Conservation (phyloP, 495 filamentous ascomycete species). For the Venustampulla echinocandica region DNA sequence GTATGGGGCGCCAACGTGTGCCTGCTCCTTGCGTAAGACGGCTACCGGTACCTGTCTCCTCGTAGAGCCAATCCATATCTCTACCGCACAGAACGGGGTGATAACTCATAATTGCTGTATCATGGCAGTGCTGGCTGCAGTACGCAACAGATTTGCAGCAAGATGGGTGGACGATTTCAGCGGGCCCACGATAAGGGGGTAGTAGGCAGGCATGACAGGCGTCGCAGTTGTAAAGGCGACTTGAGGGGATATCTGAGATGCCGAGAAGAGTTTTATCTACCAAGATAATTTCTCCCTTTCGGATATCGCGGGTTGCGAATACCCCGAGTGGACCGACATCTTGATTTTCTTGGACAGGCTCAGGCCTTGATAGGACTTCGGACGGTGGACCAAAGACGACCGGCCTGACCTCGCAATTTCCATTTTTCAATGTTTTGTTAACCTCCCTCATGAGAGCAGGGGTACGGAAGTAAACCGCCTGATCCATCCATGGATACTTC, state of each 20-base stretch:
- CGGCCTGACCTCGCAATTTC: slow-evolving; percentile 4
- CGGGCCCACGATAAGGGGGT: slow-evolving; percentile 1
- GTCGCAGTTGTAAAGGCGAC: slow-evolving; percentile 8
- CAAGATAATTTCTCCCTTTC: slow-evolving; percentile 12
- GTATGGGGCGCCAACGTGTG: slow-evolving; percentile 8
- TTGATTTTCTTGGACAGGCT: background rate
- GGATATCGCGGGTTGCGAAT: slow-evolving; percentile 16
- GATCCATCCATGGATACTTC: slow-evolving; percentile 13
- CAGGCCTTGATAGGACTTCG: background rate
- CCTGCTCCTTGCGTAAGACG: background rate
- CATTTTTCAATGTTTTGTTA: slow-evolving; percentile 1
- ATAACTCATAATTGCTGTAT: slow-evolving; percentile 9
- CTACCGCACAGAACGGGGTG: slow-evolving; percentile 18
- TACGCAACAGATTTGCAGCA: slow-evolving; percentile 16
- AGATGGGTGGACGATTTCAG: slow-evolving; percentile 1
- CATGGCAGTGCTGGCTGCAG: slow-evolving; percentile 13
- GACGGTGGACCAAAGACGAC: slow-evolving; percentile 6
- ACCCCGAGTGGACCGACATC: slow-evolving; percentile 19
- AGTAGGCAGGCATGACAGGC: slow-evolving; percentile 12
- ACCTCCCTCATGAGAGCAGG: slow-evolving; percentile 5
- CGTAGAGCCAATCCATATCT: slow-evolving; percentile 17
- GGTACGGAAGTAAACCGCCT: slow-evolving; percentile 7
- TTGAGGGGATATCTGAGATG: slow-evolving; percentile 7
- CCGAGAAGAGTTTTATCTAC: slow-evolving; percentile 9
- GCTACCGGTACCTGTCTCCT: background rate